phyloP scores from a whole-genome alignment of 805 yeast species.

The Jamesozyma lodderae region DNA sequence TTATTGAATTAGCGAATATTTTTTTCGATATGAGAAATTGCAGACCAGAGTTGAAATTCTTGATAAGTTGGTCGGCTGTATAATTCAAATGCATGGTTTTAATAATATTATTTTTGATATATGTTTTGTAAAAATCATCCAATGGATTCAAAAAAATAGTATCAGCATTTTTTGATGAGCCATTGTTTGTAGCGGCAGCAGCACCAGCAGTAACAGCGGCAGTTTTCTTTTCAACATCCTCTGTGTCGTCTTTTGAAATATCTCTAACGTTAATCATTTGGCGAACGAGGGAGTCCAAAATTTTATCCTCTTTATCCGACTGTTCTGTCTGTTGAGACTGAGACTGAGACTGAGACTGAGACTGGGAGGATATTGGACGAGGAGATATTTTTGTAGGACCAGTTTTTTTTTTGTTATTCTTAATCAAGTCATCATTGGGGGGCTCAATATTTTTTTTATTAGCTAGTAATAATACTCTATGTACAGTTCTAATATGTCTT shows the following conservation, averaged over 20 bases:
- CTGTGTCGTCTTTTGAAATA: not conserved
- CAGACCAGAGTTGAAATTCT: constrained; percentile 1
- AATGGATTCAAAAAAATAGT: not conserved
- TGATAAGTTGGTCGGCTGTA: not conserved
- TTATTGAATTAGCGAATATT: not conserved
- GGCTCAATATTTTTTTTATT: not conserved
- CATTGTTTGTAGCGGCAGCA: not conserved
- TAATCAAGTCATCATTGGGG: not conserved
- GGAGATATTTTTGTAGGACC: not conserved
- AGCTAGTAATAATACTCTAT: constrained; percentile 25
- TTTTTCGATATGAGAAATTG: not conserved
- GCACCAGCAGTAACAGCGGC: not conserved
- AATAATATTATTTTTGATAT: not conserved
- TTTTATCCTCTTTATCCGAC: constrained; percentile 1
- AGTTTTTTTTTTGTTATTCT: not conserved
- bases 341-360: too few species aligned
- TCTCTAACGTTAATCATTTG: constrained; percentile 3
- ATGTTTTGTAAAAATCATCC: constrained; percentile 1
- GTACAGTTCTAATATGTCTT: constrained; percentile 73
- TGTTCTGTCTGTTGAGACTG: too few species aligned
- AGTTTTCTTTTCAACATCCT: not conserved
- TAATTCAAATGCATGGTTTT: not conserved
- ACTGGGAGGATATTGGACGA: too few species aligned
- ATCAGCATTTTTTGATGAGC: not conserved
- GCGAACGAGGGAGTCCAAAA: constrained; percentile 1